These are phyloP conservation scores for Colletotrichum sp. DNA, from an alignment of 2,329 filamentous ascomycete species.

Conservation along the genomic window DNA sequence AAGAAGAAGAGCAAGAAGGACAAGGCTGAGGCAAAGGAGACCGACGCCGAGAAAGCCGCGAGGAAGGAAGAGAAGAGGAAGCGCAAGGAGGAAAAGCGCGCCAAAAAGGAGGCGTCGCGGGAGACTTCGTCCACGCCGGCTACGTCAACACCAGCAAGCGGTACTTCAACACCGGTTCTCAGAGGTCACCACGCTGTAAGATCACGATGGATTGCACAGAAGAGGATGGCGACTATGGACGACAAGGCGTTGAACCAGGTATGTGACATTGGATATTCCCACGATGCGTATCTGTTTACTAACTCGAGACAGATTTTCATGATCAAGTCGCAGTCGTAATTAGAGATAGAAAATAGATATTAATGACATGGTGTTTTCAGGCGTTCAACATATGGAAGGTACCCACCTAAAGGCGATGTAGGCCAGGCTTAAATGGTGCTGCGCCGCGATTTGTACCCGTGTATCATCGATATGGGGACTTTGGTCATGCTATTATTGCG, in stretches of 20 bases:
- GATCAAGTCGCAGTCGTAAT: slow-evolving; percentile 53
- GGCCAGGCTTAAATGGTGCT: not conserved
- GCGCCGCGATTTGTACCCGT: not conserved
- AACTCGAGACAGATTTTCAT: slow-evolving; percentile 65
- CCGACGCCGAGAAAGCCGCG: slow-evolving; percentile 43
- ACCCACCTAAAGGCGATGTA: not conserved
- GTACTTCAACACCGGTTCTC: slow-evolving; percentile 48
- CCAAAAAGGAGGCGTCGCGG: slow-evolving; percentile 38
- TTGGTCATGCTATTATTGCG: not conserved
- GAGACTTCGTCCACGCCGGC: slow-evolving; percentile 30
- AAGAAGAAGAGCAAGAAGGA: slow-evolving; percentile 34
- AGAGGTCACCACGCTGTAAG: slow-evolving; percentile 75
- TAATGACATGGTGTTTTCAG: not conserved
- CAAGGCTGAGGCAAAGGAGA: slow-evolving; percentile 30
- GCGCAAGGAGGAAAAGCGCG: slow-evolving; percentile 45
- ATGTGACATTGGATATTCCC: slow-evolving; percentile 26
- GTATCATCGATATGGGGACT: not conserved
- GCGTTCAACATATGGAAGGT: not conserved
- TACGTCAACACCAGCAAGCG: slow-evolving; percentile 44
- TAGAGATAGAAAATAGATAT: not conserved
- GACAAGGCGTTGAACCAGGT: slow-evolving; percentile 86
- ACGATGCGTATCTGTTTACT: slow-evolving; percentile 8
- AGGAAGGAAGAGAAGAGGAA: slow-evolving; percentile 57
- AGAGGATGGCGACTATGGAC: slow-evolving; percentile 83
- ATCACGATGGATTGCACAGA: slow-evolving; percentile 85